phyloP scores from a whole-genome alignment of 441 rosid genomes.

The Bocquillonia castaneifolia region DNA sequence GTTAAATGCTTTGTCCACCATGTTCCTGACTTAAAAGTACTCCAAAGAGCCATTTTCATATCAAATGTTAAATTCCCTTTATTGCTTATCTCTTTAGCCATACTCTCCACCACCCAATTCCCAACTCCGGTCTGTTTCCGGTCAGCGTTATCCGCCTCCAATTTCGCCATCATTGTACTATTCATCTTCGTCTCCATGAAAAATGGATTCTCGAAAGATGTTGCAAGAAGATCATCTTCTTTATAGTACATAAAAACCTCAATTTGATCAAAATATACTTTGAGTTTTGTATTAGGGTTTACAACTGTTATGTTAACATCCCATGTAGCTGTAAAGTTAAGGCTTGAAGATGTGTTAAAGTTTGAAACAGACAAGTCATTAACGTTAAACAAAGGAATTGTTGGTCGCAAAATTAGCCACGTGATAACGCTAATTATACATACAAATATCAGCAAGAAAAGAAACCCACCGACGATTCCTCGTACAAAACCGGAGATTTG shows the following conservation, averaged over 20 bases:
- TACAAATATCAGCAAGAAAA: slow-evolving; percentile 42
- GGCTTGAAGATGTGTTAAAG: slow-evolving; percentile 40
- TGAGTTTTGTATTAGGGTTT: slow-evolving; percentile 67
- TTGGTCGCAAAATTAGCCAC: slow-evolving; percentile 56
- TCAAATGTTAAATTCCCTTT: slow-evolving; percentile 41
- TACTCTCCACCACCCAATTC: slow-evolving; percentile 27
- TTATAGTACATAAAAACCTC: slow-evolving; percentile 23
- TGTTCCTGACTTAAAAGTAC: slow-evolving; percentile 44
- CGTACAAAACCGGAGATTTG: slow-evolving; percentile 24
- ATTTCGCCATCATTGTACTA: slow-evolving; percentile 24
- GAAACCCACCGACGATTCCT: slow-evolving; percentile 32
- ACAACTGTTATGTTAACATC: slow-evolving; percentile 34
- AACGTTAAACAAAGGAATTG: slow-evolving; percentile 40
- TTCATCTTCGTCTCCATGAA: slow-evolving; percentile 40
- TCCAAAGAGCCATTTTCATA: slow-evolving; percentile 33
- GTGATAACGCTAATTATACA: slow-evolving; percentile 24
- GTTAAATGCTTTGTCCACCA: slow-evolving; percentile 41
- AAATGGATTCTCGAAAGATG: slow-evolving; percentile 36
- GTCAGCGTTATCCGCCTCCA: slow-evolving; percentile 28
- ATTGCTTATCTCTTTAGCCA: slow-evolving; percentile 32
- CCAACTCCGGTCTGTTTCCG: slow-evolving; percentile 22
- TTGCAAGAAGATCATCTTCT: slow-evolving; percentile 19
- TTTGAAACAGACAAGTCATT: slow-evolving; percentile 47
- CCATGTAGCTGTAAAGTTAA: slow-evolving; percentile 37
- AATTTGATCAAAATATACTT: slow-evolving; percentile 35